Evolutionary conservation across 345 rosid genomes (phyloP).

Genomic region (Boechera retrofracta): DNA sequence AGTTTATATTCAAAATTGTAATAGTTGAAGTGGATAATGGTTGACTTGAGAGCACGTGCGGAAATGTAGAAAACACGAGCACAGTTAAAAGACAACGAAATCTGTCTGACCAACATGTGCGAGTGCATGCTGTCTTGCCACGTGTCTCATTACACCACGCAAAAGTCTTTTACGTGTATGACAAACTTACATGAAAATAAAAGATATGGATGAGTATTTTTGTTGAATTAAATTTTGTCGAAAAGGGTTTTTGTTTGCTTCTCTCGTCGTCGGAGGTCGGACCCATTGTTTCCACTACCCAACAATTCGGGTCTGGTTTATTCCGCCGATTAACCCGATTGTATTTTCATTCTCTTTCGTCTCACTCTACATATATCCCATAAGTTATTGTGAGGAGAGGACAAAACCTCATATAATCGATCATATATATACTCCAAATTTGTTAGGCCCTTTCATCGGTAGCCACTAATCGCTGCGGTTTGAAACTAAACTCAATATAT

Average conservation of each 20-base stretch:
- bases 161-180: slow-evolving; percentile 13
- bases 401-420: background rate
- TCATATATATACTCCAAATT: no score
- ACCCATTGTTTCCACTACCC: background rate
- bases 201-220: slow-evolving; percentile 18
- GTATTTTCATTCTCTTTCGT: background rate
- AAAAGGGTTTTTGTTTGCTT: slow-evolving; percentile 18
- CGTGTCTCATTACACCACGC: slow-evolving; percentile 35
- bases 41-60: slow-evolving; percentile 48
- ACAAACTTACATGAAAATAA: slow-evolving; percentile 1
- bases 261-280: slow-evolving; percentile 6
- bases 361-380: background rate
- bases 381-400: background rate
- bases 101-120: slow-evolving; percentile 44
- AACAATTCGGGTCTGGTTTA: slow-evolving; percentile 2
- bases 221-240: slow-evolving; percentile 7
- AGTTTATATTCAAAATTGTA: background rate
- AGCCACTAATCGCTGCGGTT: no score
- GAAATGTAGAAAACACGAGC: slow-evolving; percentile 34
- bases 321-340: slow-evolving; percentile 9
- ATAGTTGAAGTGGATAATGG: slow-evolving; percentile 33
- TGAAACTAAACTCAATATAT: no score
- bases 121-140: slow-evolving; percentile 41
- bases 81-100: slow-evolving; percentile 45
- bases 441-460: no score